phyloP scores from a whole-genome alignment of 768 basidiomycete species.

The Russula lepida region DNA sequence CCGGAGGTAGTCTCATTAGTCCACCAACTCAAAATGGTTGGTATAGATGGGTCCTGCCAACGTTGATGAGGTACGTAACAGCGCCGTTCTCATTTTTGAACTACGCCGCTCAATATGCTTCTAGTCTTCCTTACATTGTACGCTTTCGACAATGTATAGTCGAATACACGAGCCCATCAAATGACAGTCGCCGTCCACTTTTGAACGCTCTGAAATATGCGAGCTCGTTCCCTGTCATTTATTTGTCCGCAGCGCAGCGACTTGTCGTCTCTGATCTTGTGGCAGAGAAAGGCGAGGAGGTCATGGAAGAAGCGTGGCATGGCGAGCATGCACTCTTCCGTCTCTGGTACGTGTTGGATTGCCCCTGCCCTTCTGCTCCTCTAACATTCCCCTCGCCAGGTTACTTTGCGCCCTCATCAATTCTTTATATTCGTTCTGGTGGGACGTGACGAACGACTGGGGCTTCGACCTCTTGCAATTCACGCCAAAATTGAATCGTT shows the following conservation, averaged over 20 bases:
- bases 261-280: slow-evolving; percentile 54
- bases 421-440: slow-evolving; percentile 95
- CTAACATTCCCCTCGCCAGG: slow-evolving; percentile 36
- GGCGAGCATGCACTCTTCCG: slow-evolving; percentile 74
- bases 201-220: slow-evolving; percentile 95
- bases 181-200: slow-evolving; percentile 63
- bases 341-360: slow-evolving; percentile 49
- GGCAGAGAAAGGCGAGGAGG: slow-evolving; percentile 38
- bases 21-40: slow-evolving; percentile 56
- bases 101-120: neutral
- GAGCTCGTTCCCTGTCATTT: slow-evolving; percentile 92
- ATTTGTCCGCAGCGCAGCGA: slow-evolving; percentile 85
- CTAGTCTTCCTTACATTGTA: slow-evolving; percentile 79
- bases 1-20: slow-evolving; percentile 64
- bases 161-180: slow-evolving; percentile 61
- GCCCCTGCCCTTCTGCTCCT: neutral
- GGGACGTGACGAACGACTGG: slow-evolving; percentile 99
- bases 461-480: slow-evolving; percentile 67
- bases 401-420: slow-evolving; percentile 77
- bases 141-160: slow-evolving; percentile 92
- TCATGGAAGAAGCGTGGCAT: slow-evolving; percentile 48
- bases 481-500: slow-evolving; percentile 14
- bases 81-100: neutral
- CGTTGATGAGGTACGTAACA: slow-evolving; percentile 70
- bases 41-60: slow-evolving; percentile 69